Evolutionary conservation across 2,329 filamentous ascomycete species (phyloP).

Genomic region (Pseudogymnoascus sp.): DNA sequence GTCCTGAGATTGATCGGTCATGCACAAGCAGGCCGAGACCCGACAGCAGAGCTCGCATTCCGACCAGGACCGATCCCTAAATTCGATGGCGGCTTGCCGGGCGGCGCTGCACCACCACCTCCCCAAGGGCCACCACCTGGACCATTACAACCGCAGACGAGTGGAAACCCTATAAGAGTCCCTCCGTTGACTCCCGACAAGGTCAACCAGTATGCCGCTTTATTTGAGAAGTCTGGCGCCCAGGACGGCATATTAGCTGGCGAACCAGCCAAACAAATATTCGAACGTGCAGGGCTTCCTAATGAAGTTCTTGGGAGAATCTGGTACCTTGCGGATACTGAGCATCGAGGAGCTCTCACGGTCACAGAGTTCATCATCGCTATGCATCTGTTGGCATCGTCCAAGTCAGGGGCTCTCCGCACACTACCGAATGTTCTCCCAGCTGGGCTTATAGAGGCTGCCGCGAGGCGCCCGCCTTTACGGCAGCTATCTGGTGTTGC

Average conservation of each 20-base stretch:
- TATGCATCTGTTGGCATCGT: slow-evolving; percentile 92
- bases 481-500: slow-evolving; percentile 30
- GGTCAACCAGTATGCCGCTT: slow-evolving; percentile 75
- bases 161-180: slow-evolving; percentile 70
- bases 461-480: slow-evolving; percentile 57
- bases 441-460: slow-evolving; percentile 82
- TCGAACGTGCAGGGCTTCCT: slow-evolving; percentile 82
- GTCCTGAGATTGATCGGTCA: slow-evolving; percentile 92
- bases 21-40: slow-evolving; percentile 80
- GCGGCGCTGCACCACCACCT: slow-evolving; percentile 39
- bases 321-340: slow-evolving; percentile 90
- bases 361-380: slow-evolving; percentile 93
- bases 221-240: slow-evolving; percentile 84
- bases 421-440: slow-evolving; percentile 74
- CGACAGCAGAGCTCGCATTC: slow-evolving; percentile 72
- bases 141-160: slow-evolving; percentile 47
- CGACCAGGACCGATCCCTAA: slow-evolving; percentile 83
- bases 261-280: slow-evolving; percentile 85
- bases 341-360: slow-evolving; percentile 80
- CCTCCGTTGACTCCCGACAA: slow-evolving; percentile 84
- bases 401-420: slow-evolving; percentile 75
- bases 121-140: slow-evolving; percentile 36
- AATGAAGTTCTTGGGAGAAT: slow-evolving; percentile 90
- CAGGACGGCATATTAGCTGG: slow-evolving; percentile 72
- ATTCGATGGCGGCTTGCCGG: slow-evolving; percentile 61